These are phyloP conservation scores for Pichia sorboxylosa DNA, from an alignment of 1,139 yeast species.

Conservation along the genomic window DNA sequence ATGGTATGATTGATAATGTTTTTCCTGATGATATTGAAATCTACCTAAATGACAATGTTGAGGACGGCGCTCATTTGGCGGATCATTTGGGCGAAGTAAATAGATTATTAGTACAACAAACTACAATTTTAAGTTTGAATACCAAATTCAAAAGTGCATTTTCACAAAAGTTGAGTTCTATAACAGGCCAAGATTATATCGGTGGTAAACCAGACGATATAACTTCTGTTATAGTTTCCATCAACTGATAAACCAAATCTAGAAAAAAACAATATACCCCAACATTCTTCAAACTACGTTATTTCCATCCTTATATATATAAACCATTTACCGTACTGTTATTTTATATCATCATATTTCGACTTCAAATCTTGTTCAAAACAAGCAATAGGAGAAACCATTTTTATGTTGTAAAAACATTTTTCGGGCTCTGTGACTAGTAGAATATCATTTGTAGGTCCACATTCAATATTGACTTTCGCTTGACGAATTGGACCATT, in stretches of 20 bases:
- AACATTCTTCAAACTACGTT: no score
- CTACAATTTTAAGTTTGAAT: constrained; percentile 61
- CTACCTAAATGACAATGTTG: constrained; percentile 15
- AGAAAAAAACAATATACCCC: no score
- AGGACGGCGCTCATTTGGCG: constrained; percentile 9
- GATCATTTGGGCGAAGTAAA: constrained; percentile 19
- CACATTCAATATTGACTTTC: constrained; percentile 55
- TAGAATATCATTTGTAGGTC: constrained; percentile 40
- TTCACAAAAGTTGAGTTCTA: constrained; percentile 58
- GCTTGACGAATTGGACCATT: constrained; percentile 83
- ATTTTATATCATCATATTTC: no score
- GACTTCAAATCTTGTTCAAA: constrained; percentile 13
- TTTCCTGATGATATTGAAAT: constrained; percentile 58
- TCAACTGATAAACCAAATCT: constrained; percentile 24
- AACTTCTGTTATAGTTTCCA: constrained; percentile 63
- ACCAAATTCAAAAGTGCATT: constrained; percentile 73
- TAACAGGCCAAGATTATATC: constrained; percentile 58
- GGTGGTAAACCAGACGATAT: constrained; percentile 97
- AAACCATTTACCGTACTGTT: no score
- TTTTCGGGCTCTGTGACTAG: constrained; percentile 80
- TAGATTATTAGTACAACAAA: constrained; percentile 51
- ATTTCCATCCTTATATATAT: no score
- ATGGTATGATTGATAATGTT: constrained; percentile 86
- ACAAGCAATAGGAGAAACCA: constrained; percentile 67
- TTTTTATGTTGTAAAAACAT: constrained; percentile 61